Evolutionary conservation across 148 eudicot species (phyloP).

Genomic region (Vaccinium darrowii): DNA sequence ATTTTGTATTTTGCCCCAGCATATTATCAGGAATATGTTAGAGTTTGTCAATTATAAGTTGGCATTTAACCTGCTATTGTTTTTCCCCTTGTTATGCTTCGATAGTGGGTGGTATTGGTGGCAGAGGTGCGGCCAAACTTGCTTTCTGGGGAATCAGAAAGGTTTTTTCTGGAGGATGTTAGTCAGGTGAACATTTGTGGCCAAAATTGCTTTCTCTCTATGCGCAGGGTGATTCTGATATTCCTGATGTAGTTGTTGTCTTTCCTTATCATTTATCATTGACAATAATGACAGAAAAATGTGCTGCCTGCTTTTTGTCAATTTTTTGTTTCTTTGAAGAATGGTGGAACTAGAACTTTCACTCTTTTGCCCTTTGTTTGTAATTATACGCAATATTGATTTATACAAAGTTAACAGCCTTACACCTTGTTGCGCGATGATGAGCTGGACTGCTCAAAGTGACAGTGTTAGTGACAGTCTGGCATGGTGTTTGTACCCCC

Average conservation of each 20-base stretch:
- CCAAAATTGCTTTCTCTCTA: background rate
- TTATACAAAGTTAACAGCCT: background rate
- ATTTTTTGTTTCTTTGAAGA: background rate
- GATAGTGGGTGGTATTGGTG: constrained; percentile 56
- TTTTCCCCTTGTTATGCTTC: constrained; percentile 20
- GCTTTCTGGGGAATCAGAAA: constrained; percentile 57
- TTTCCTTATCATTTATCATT: background rate
- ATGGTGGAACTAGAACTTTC: background rate
- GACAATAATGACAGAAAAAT: background rate
- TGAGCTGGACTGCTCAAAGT: background rate
- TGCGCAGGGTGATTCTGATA: background rate
- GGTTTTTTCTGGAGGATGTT: constrained; percentile 52
- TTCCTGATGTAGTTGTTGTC: background rate
- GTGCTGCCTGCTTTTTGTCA: background rate
- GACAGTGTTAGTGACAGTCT: background rate
- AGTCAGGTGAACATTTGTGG: constrained; percentile 38
- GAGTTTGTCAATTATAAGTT: background rate
- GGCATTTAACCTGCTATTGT: constrained; percentile 7
- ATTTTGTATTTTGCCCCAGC: background rate
- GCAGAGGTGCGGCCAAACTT: constrained; percentile 69
- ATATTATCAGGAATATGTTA: background rate
- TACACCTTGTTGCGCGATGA: background rate
- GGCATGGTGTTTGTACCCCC: background rate
- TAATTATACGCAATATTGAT: background rate
- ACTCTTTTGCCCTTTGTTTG: background rate